Percentiles rank a stretch among this genome's conserved stretches.
phyloP scores from a whole-genome alignment of 108 stramenopile species.

The Stephanodiscus minutulus region DNA sequence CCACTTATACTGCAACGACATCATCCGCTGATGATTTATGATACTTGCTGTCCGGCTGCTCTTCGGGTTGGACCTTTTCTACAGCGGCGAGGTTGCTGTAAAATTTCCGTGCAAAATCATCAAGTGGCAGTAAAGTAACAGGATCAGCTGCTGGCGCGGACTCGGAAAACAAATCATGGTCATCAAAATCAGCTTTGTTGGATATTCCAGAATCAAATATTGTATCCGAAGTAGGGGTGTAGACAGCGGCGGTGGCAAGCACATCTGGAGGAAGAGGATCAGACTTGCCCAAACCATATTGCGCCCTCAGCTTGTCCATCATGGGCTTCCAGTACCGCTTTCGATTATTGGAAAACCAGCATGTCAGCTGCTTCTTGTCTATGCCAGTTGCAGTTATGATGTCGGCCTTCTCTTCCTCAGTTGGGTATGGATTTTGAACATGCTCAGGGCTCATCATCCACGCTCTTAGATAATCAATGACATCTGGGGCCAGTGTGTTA shows the following conservation, averaged over 20 bases:
- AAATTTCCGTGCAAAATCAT: constrained; percentile 1
- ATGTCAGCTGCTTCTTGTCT: constrained; percentile 34
- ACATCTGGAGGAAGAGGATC: constrained; percentile 1
- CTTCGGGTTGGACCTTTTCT: neutral
- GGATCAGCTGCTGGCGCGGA: constrained; percentile 1
- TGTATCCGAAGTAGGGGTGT: neutral
- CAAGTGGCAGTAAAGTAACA: constrained; percentile 1
- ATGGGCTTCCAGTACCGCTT: constrained; percentile 36
- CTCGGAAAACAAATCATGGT: neutral
- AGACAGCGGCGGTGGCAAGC: neutral
- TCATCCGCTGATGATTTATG: neutral
- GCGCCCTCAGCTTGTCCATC: constrained; percentile 1
- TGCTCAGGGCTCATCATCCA: constrained; percentile 32
- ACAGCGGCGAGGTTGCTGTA: neutral
- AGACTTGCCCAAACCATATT: constrained; percentile 10
- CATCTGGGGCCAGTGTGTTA: constrained; percentile 12
- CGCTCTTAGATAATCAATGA: constrained; percentile 26
- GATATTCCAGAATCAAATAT: neutral
- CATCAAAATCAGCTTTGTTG: neutral
- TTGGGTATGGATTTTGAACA: constrained; percentile 37
- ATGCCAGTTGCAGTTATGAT: constrained; percentile 38
- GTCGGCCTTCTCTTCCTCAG: constrained; percentile 29
- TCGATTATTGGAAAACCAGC: constrained; percentile 43
- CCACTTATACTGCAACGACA: constrained; percentile 2
- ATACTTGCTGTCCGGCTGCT: neutral